Base-by-base conservation (phyloP, 1,284 basidiomycete species). In the Leccinum ponderosum region DNA sequence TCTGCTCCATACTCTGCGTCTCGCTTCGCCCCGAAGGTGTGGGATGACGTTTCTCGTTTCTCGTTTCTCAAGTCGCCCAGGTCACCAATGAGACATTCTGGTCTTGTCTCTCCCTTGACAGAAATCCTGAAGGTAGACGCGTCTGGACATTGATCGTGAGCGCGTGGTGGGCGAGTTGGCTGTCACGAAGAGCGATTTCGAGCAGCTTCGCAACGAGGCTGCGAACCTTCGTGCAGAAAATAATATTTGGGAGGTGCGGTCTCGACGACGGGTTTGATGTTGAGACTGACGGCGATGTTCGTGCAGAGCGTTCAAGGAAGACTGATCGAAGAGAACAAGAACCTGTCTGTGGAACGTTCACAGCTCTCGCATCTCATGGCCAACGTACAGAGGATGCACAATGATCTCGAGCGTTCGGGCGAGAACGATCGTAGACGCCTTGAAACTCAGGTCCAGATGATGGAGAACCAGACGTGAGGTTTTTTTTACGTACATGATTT, bases 211-310 rank as follows among this genome's bases (percentile, higher is more conserved):
- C 6, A 94, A 91, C 66, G 95, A 97, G 69, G 85, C 83, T 62
- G 90, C 93, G 1, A 94, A 91, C 68, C 82, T 97, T 33, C 86
- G 90, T 31, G 94, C 94, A 0, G 96, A 98, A 81, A 95, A 94
- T 80, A 90, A 89, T 69, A 91, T 95, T 47, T 94, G 91, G 90
- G 91, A 93, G 87, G 93, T 92, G 57, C 56, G 87, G 15, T 33
- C 22, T 33, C 42, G 42, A 44, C 17, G 17, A 11, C 42, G 42
- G n/a, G 42, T 17, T 17, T 44, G 42, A 17, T 44, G 8, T 17
- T 17, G 33, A 61, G 15, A 58, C 56, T 63, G 37, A 65, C 42
- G 47, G 57, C 31, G 5, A 22, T 47, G 6, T 51, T 44, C 48
- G 58, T 22, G n/a, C 59, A 90, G 93, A 86, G 85, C 64, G 83